Base-by-base conservation (phyloP, 352 stramenopile species). In the Peronosclerospora sorghi region DNA sequence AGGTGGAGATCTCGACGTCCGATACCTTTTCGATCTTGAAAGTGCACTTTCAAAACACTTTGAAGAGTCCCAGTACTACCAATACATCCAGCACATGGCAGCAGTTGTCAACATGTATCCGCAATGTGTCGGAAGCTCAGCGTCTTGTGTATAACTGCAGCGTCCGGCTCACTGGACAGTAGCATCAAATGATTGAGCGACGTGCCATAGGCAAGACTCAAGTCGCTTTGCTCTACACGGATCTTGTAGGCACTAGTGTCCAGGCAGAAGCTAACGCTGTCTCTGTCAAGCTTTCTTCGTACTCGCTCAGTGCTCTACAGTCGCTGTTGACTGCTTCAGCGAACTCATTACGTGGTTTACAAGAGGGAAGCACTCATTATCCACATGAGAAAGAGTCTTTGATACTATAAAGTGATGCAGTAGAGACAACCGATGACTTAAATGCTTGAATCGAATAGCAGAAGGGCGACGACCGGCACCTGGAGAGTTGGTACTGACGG, bases 401-500 rank as follows among this genome's bases (percentile, higher is more conserved):
- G 15, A 38, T 19, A 13, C 19, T 28, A 41, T 40, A 8, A 27
- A 56, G 12, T 14, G 3, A 21, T 21, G n/a, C 3, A 17, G 14
- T 17, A 2, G 20, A 46, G 23, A 35, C 62, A 37, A 56, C 35
- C 9, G 69, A 84, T 41, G 76, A 89, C 51, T 74, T n/a, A 66
- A 66, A 30, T 45, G 54, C 18, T 55, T 89, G 41, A 54, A 37
- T 15, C 72, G 73, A 9, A 66, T 79, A 32, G 68, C 63, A 20
- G 73, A 75, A 54, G 40, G 51, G 13, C 65, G 65, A 9, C 62
- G 72, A 35, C 59, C 75, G 30, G 52, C 41, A 14, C 62, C 73
- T 12, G 78, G 78, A 15, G 78, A 91, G 32, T 35, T 91, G 5
- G 59, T 87, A 4, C 68, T 87, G 29, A 65, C 68, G 1, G 71